Percentiles rank a stretch among this genome's conserved stretches.
Conservation (phyloP, 257 asterid species). For the Paulownia fortunei region DNA sequence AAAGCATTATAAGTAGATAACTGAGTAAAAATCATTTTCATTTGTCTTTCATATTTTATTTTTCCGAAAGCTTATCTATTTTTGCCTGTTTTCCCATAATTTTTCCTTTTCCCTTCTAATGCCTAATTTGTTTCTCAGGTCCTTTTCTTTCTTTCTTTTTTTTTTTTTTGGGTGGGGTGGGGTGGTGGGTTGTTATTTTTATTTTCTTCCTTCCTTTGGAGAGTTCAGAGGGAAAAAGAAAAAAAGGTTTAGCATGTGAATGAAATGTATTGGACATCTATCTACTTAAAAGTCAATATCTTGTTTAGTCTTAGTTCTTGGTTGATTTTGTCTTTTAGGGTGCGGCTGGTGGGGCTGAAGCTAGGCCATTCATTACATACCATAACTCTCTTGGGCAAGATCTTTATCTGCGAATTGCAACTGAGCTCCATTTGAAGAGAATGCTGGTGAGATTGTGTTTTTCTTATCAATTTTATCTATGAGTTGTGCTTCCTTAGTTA, state of each 20-base stretch:
- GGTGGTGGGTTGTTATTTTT: no score
- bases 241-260: neutral
- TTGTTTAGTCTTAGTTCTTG: conserved; percentile 17
- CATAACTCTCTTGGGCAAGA: conserved; percentile 99
- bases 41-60: neutral
- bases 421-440: conserved; percentile 98
- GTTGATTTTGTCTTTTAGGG: conserved; percentile 65
- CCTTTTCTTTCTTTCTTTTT: neutral
- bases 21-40: neutral
- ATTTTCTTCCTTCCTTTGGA: neutral
- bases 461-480: conserved; percentile 5
- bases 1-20: conserved; percentile 1
- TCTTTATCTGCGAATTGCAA: conserved; percentile 95
- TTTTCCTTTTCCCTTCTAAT: conserved; percentile 13
- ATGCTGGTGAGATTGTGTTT: conserved; percentile 74
- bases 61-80: neutral
- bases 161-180: neutral
- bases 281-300: neutral
- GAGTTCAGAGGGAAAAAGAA: neutral
- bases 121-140: neutral
- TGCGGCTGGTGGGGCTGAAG: conserved; percentile 99
- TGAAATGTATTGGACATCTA: neutral
- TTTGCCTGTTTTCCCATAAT: neutral
- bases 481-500: neutral
- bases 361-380: conserved; percentile 96